Evolutionary conservation across 2,329 filamentous ascomycete species (phyloP).

Genomic region (Chaetomiaceae sp.): DNA sequence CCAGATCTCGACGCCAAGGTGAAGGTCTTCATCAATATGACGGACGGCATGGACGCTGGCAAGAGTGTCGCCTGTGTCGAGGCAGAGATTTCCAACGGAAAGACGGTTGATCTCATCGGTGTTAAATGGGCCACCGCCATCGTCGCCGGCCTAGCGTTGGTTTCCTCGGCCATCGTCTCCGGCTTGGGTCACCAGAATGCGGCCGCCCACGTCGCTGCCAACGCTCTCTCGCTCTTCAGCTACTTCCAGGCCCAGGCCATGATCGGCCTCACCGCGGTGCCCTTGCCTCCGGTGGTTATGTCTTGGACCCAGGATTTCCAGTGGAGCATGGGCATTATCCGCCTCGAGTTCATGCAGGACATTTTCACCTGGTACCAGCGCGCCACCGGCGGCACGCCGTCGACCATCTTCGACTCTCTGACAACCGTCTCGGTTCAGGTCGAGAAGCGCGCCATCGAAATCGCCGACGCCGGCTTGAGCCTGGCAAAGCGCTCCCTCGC

Average conservation of each 20-base stretch:
- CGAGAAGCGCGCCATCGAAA: slow-evolving; percentile 54
- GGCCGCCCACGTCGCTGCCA: slow-evolving; percentile 88
- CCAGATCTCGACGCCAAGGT: slow-evolving; percentile 88
- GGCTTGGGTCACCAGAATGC: slow-evolving; percentile 90
- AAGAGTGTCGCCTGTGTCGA: slow-evolving; percentile 77
- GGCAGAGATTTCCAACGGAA: slow-evolving; percentile 81
- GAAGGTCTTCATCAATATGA: slow-evolving; percentile 73
- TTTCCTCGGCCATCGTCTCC: slow-evolving; percentile 83
- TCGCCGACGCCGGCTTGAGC: slow-evolving; percentile 34
- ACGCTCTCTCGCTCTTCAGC: slow-evolving; percentile 86
- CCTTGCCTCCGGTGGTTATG: slow-evolving; percentile 79
- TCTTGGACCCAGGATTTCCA: slow-evolving; percentile 97
- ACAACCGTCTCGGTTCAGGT: slow-evolving; percentile 77
- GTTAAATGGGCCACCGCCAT: slow-evolving; percentile 88
- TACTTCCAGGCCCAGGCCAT: slow-evolving; percentile 96
- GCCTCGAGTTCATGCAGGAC: slow-evolving; percentile 77
- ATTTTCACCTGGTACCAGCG: slow-evolving; percentile 96
- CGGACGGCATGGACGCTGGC: slow-evolving; percentile 46
- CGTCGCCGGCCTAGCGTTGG: slow-evolving; percentile 77
- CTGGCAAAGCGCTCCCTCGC: slow-evolving; percentile 53
- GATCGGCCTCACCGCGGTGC: slow-evolving; percentile 76
- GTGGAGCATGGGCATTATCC: slow-evolving; percentile 96
- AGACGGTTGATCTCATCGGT: slow-evolving; percentile 83
- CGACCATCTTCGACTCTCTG: slow-evolving; percentile 71
- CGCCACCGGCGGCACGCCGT: slow-evolving; percentile 80